Base-by-base conservation (phyloP, 371 early-diverging fungal genomes). In the Mortierella sp. region DNA sequence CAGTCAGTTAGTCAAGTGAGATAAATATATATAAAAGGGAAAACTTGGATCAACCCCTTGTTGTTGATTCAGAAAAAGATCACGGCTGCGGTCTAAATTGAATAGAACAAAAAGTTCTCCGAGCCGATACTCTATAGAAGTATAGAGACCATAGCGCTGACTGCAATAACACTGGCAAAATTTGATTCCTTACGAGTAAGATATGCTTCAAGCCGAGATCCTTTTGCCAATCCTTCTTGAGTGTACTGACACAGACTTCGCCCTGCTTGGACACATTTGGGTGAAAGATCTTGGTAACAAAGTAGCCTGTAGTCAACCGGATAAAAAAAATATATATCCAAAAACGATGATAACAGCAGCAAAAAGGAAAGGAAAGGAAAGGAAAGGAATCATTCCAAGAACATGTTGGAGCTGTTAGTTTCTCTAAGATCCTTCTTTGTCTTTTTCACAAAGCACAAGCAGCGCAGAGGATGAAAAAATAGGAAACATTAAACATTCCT, bases 151-250 rank as follows among this genome's bases (percentile, higher is more conserved):
- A n/a, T n/a, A n/a, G n/a, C n/a, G n/a, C n/a, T n/a, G n/a, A n/a
- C n/a, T n/a, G n/a, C n/a, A n/a, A n/a, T n/a, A n/a, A n/a, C n/a
- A n/a, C n/a, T n/a, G n/a, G n/a, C n/a, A n/a, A n/a, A n/a, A n/a
- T n/a, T n/a, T n/a, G n/a, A n/a, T n/a, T 26, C 37, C 67, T 81
- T 85, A 92, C 94, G 86, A 97, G 74, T 45, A 97, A 82, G 18
- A 96, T 85, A 75, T 96, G 93, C 16, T 82, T 83, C 26, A 97
- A 88, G 0, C 95, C 94, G 9, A 93, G 86, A 21, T 92, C 91
- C 57, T 87, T 83, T 66, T 93, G 91, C 97, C 98, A 97, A 77
- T 97, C 97, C 80, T 92, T 95, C 71, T 96, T 96, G 29, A 97
- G 84, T 11, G 96, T 95, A 77, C 90, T 94, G 28, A 97, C 96